Conservation (phyloP, 2,329 filamentous ascomycete genomes). For the Trichoderma sp. region DNA sequence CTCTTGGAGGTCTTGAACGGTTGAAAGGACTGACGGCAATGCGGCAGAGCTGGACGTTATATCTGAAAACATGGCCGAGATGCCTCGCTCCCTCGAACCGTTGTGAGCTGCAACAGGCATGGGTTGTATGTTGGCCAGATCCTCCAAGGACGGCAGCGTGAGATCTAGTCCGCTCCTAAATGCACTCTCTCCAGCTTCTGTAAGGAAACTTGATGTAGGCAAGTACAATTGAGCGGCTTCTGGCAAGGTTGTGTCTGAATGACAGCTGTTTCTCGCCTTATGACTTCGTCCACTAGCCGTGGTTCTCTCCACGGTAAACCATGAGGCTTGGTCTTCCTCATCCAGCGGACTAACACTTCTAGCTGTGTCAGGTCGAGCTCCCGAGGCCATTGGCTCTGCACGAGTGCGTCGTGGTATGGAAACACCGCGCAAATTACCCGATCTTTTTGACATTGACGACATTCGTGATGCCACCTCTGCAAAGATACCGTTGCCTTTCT, state of each 20-base stretch:
- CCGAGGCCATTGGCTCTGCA: slow-evolving; percentile 31
- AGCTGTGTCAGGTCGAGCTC: slow-evolving; percentile 30
- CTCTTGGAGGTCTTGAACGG: slow-evolving; percentile 19
- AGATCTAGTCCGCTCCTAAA: slow-evolving; percentile 36
- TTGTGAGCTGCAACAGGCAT: slow-evolving; percentile 24
- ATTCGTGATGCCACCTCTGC: slow-evolving; percentile 33
- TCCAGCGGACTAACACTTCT: slow-evolving; percentile 31
- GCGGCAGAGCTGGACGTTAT: slow-evolving; percentile 40
- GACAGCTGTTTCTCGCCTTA: slow-evolving; percentile 31
- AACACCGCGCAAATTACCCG: slow-evolving; percentile 33
- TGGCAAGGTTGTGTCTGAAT: slow-evolving; percentile 34
- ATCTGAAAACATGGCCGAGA: slow-evolving; percentile 34
- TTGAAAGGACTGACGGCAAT: slow-evolving; percentile 33
- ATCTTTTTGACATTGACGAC: slow-evolving; percentile 31
- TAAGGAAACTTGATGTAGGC: slow-evolving; percentile 35
- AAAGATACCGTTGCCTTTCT: slow-evolving; percentile 29
- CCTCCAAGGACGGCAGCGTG: slow-evolving; percentile 35
- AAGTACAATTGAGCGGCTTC: slow-evolving; percentile 38
- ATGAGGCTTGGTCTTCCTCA: slow-evolving; percentile 37
- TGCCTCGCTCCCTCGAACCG: slow-evolving; percentile 27
- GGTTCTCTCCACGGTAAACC: slow-evolving; percentile 40
- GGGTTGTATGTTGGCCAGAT: slow-evolving; percentile 32
- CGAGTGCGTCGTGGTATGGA: slow-evolving; percentile 32
- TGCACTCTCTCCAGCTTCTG: slow-evolving; percentile 32
- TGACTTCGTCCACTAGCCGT: slow-evolving; percentile 32